Evolutionary conservation across 805 yeast genomes (phyloP), one percentile per base, ranked within the genome.

Genomic region (Starmerella scarabaei): DNA sequence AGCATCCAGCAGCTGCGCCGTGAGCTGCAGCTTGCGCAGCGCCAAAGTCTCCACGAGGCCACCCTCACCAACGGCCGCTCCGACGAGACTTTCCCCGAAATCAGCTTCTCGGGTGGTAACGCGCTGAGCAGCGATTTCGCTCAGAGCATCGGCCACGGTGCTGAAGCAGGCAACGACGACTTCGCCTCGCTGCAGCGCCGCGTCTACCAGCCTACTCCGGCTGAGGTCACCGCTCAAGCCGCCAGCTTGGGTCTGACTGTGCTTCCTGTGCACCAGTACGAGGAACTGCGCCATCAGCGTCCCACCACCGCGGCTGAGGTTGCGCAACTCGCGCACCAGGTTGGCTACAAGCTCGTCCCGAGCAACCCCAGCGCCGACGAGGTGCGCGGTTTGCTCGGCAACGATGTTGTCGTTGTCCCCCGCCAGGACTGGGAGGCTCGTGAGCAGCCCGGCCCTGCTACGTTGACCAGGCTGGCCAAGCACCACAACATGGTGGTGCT

Each of bases 301-400:
- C 26, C 26, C 26, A 42, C 61, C 4, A 37, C 63, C n/a, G 59
- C 65, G 2, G 57, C 56, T 9, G 44, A 56, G 2, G 64, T 61
- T 15, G 44, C 40, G 5, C 36, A 36, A 6, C 30, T 43, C 4
- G 54, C 53, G 4, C 21, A 35, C 3, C 5, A 14, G 11, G 41
- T 42, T 5, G 49, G 49, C 14, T 32, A 42, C 15, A 42, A 38
- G 15, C 40, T 47, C 6, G 33, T 44, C 3, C 48, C 48, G 11
- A 30, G 38, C 11, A 40, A 41, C 35, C 48, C 48, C 2, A 33
- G 40, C 5, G 29, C 41, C 2, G 48, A 42, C 12, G 49, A 42
- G 37, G 43, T 48, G 2, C 18, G 30, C 16, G 44, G 38, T 4
- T 23, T 46, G n/a, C 26, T 35, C 15, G 36, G 44, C 17, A 39